Conservation (phyloP, 2,329 filamentous ascomycete genomes). For the Penicillium sp. region DNA sequence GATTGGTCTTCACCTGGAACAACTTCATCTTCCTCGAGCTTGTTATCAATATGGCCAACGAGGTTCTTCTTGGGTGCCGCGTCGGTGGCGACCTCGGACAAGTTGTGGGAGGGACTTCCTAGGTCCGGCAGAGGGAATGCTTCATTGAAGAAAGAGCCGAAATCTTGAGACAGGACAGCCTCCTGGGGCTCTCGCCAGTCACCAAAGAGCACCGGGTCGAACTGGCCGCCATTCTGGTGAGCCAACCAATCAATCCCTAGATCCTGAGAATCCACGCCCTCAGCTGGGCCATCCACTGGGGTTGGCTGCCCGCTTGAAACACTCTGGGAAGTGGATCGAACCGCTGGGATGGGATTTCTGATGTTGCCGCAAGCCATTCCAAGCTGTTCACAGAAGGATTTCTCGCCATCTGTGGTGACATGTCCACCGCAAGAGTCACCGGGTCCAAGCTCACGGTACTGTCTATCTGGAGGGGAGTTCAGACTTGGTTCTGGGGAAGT, state of each 20-base stretch:
- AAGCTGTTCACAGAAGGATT: conserved; percentile 39
- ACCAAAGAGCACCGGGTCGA: conserved; percentile 84
- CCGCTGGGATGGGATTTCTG: conserved; percentile 37
- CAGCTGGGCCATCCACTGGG: conserved; percentile 1
- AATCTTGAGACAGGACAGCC: conserved; percentile 62
- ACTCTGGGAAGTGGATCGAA: conserved; percentile 25
- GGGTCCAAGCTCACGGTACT: conserved; percentile 27
- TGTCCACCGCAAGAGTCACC: conserved; percentile 25
- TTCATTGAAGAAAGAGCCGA: conserved; percentile 66
- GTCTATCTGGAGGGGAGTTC: conserved; percentile 35
- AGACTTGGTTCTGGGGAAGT: conserved; percentile 42
- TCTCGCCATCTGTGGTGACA: conserved; percentile 35
- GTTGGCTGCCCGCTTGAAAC: conserved; percentile 22
- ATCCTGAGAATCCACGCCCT: conserved; percentile 8
- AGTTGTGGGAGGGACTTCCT: conserved; percentile 65
- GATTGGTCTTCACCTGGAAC: conserved; percentile 53
- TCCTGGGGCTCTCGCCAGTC: conserved; percentile 87
- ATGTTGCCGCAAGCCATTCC: conserved; percentile 41
- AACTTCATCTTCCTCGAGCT: conserved; percentile 60
- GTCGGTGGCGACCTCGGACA: conserved; percentile 30
- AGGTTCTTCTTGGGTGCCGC: conserved; percentile 56
- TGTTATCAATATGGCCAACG: conserved; percentile 64
- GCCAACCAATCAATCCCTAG: conserved; percentile 57
- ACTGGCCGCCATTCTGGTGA: conserved; percentile 72
- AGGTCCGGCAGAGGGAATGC: conserved; percentile 71